These are phyloP conservation scores for Penicillium paradoxum DNA, from an alignment of 495 filamentous ascomycete genomes.

Conservation along the genomic window DNA sequence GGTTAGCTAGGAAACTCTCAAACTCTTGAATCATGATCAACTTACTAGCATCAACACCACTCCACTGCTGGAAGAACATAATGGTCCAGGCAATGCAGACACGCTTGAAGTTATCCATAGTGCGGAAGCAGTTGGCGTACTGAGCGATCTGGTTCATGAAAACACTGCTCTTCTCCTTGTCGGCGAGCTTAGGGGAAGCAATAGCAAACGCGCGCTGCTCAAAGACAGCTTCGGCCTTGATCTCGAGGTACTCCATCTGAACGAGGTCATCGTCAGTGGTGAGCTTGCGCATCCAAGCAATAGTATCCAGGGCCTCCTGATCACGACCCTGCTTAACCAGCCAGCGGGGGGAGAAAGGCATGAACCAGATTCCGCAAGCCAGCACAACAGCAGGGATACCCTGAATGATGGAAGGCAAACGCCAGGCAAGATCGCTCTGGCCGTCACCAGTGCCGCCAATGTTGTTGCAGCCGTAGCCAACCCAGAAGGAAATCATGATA, in stretches of 20 bases:
- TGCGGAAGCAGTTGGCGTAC: slow-evolving; percentile 31
- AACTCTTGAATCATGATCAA: not conserved
- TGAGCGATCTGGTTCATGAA: slow-evolving; percentile 34
- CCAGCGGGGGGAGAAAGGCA: slow-evolving; percentile 47
- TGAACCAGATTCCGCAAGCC: slow-evolving; percentile 39
- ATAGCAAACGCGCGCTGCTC: slow-evolving; percentile 37
- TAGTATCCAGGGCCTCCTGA: slow-evolving; percentile 44
- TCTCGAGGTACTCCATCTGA: slow-evolving; percentile 43
- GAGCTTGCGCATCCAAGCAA: slow-evolving; percentile 45
- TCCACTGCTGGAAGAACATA: slow-evolving; percentile 44
- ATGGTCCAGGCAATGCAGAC: slow-evolving; percentile 35
- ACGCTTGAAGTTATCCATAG: slow-evolving; percentile 40
- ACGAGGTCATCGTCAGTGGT: slow-evolving; percentile 33
- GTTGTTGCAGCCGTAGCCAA: slow-evolving; percentile 56
- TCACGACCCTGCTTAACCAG: slow-evolving; percentile 45
- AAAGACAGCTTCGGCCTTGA: slow-evolving; percentile 38
- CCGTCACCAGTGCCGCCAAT: slow-evolving; percentile 33
- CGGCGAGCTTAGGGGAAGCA: slow-evolving; percentile 33
- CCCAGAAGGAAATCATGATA: slow-evolving; percentile 66
- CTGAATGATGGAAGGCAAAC: slow-evolving; percentile 47
- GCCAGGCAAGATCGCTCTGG: slow-evolving; percentile 42
- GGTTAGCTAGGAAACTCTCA: not conserved
- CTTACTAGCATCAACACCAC: slow-evolving; percentile 38
- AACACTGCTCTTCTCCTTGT: slow-evolving; percentile 24
- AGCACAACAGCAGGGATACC: slow-evolving; percentile 41